Percentiles rank a stretch among this genome's conserved stretches.
Evolutionary conservation across 139 green algal genomes (phyloP).

Genomic region (Monoraphidium neglectum): DNA sequence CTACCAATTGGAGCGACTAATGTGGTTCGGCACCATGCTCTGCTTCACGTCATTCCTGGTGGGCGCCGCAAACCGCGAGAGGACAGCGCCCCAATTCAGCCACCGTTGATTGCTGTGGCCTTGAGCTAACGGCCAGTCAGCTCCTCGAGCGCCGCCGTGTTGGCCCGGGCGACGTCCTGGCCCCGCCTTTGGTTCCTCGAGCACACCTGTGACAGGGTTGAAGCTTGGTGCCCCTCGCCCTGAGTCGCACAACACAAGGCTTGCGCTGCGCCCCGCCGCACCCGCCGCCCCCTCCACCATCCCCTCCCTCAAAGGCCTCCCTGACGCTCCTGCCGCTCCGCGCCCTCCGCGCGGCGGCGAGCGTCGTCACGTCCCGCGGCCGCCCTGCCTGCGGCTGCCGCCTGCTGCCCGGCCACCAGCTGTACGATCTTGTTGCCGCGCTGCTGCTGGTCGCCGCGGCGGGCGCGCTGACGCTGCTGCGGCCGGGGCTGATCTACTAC

Average conservation of each 20-base stretch:
- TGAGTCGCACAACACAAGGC: no score
- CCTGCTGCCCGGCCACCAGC: slow-evolving; percentile 29
- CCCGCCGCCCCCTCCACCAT: neutral
- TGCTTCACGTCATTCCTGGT: slow-evolving; percentile 55
- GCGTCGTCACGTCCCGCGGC: slow-evolving; percentile 12
- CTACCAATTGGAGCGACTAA: slow-evolving; percentile 85
- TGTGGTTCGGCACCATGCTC: slow-evolving; percentile 72
- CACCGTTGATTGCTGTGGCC: no score
- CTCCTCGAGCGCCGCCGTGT: no score
- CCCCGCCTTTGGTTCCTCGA: no score
- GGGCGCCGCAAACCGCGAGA: no score
- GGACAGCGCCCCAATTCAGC: no score
- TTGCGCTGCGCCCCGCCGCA: neutral
- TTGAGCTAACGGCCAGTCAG: no score
- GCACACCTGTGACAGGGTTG: no score
- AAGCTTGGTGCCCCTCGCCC: no score
- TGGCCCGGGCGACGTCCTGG: no score
- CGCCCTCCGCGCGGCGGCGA: slow-evolving; percentile 11
- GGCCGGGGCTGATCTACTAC: slow-evolving; percentile 86
- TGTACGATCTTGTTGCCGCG: slow-evolving; percentile 83
- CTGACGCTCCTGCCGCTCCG: slow-evolving; percentile 81
- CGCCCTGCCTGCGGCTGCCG: slow-evolving; percentile 10
- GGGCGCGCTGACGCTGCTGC: slow-evolving; percentile 60
- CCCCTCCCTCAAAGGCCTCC: slow-evolving; percentile 63
- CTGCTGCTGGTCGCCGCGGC: slow-evolving; percentile 59